A percentile compares a stretch with the other conserved stretches of the same genome.
phyloP scores from a whole-genome alignment of 805 yeast genomes.

The Kuraishia floccosa region DNA sequence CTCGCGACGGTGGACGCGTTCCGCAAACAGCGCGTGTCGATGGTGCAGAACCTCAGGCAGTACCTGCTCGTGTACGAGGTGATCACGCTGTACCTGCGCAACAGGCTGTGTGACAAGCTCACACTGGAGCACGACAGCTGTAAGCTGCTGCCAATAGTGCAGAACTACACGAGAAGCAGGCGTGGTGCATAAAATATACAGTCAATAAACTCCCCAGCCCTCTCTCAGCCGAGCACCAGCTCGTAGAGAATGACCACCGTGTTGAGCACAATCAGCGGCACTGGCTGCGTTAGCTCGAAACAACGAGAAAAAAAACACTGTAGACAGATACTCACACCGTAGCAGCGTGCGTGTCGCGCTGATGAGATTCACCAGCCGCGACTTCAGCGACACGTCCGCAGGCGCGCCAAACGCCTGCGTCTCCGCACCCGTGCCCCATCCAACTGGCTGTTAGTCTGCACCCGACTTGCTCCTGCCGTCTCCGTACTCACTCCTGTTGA shows the following conservation, averaged over 20 bases:
- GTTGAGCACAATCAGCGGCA: constrained; percentile 44
- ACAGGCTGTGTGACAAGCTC: too few species aligned
- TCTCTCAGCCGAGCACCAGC: constrained; percentile 37
- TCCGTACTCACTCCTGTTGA: constrained; percentile 34
- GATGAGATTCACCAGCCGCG: constrained; percentile 38
- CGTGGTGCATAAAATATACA: too few species aligned
- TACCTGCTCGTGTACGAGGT: constrained; percentile 39
- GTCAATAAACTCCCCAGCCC: too few species aligned
- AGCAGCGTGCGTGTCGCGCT: constrained; percentile 48
- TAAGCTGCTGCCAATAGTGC: too few species aligned
- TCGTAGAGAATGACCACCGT: constrained; percentile 40
- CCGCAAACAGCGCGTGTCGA: constrained; percentile 40
- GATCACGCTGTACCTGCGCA: too few species aligned
- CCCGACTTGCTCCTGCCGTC: constrained; percentile 17
- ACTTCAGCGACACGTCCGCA: constrained; percentile 20
- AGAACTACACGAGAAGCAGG: too few species aligned
- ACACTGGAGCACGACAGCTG: too few species aligned
- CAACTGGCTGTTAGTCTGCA: constrained; percentile 10
- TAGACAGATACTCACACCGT: constrained; percentile 15
- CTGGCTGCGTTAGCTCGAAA: constrained; percentile 11
- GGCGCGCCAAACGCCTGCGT: constrained; percentile 6
- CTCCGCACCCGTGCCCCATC: constrained; percentile 11
- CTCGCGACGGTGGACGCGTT: constrained; percentile 33
- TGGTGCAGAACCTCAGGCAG: constrained; percentile 49
- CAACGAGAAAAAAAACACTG: too few species aligned